Evolutionary conservation across 2,329 filamentous ascomycete species (phyloP).

Genomic region (Fusarium sterilihyphosum): DNA sequence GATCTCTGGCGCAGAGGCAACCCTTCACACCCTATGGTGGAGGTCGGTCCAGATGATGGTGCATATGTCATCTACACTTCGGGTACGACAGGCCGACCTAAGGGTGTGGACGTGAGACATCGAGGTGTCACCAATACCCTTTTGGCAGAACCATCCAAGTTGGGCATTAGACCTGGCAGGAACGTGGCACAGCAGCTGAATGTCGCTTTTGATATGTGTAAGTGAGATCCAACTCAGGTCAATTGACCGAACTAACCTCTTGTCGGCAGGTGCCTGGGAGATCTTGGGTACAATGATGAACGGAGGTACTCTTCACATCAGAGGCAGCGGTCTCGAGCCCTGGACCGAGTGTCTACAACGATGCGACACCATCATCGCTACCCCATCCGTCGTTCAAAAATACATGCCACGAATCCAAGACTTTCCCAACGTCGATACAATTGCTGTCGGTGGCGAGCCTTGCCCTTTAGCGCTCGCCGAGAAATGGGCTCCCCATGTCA

Average conservation of each 20-base stretch:
- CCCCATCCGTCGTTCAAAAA: conserved; percentile 27
- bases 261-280: conserved; percentile 22
- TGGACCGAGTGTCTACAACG: conserved; percentile 30
- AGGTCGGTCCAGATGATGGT: conserved; percentile 18
- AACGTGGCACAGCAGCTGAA: conserved; percentile 33
- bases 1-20: conserved; percentile 17
- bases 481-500: conserved; percentile 29
- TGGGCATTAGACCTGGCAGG: conserved; percentile 17
- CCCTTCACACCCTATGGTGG: conserved; percentile 11
- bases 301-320: conserved; percentile 29
- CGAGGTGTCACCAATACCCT: conserved; percentile 27
- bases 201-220: conserved; percentile 34
- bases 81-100: conserved; percentile 26
- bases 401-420: conserved; percentile 22
- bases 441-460: conserved; percentile 27
- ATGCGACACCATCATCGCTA: conserved; percentile 27
- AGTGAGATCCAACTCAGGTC: background rate
- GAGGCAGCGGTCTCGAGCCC: conserved; percentile 22
- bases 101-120: conserved; percentile 31
- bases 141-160: conserved; percentile 24
- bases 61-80: conserved; percentile 35
- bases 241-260: background rate
- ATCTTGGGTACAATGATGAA: conserved; percentile 33
- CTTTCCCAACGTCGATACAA: conserved; percentile 26
- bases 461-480: conserved; percentile 23